A percentile compares a stretch with the other conserved stretches of the same genome.
Conservation (phyloP, 352 stramenopile genomes). For the Phytophthora boehmeriae region DNA sequence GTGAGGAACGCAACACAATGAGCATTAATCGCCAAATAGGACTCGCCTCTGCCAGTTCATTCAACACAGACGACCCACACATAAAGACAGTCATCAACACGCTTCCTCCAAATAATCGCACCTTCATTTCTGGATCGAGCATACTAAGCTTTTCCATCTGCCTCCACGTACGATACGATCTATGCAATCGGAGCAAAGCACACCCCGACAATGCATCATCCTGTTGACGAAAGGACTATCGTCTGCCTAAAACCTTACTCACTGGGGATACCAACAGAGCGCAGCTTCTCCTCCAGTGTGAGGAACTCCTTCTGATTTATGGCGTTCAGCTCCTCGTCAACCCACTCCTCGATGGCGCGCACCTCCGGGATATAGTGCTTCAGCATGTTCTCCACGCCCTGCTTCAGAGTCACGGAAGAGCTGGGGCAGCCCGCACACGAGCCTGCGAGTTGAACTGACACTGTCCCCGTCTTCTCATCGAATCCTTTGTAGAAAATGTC, state of each 20-base stretch:
- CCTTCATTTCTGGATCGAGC: conserved; percentile 24
- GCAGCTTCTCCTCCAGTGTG: conserved; percentile 83
- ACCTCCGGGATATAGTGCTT: conserved; percentile 99
- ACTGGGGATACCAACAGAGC: conserved; percentile 79
- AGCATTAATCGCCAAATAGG: background rate
- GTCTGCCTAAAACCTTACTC: no score
- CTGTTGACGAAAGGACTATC: no score
- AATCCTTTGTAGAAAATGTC: conserved; percentile 99
- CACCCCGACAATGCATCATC: conserved; percentile 10
- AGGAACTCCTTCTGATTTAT: conserved; percentile 85
- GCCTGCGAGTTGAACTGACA: conserved; percentile 91
- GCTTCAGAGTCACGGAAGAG: conserved; percentile 98
- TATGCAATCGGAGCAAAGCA: conserved; percentile 19
- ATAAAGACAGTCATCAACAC: conserved; percentile 5
- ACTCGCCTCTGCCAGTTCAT: conserved; percentile 3
- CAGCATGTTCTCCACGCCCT: conserved; percentile 99
- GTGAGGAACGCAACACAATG: background rate
- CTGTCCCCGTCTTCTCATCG: conserved; percentile 94
- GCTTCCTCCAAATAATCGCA: conserved; percentile 18
- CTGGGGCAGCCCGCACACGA: conserved; percentile 98
- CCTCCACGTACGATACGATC: conserved; percentile 2
- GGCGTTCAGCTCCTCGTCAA: conserved; percentile 79
- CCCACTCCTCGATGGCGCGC: conserved; percentile 76
- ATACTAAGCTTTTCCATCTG: conserved; percentile 3
- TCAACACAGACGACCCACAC: background rate